These are phyloP conservation scores for Spencermartinsiella ligniputridi DNA, from an alignment of 1,139 yeast species.

Conservation along the genomic window DNA sequence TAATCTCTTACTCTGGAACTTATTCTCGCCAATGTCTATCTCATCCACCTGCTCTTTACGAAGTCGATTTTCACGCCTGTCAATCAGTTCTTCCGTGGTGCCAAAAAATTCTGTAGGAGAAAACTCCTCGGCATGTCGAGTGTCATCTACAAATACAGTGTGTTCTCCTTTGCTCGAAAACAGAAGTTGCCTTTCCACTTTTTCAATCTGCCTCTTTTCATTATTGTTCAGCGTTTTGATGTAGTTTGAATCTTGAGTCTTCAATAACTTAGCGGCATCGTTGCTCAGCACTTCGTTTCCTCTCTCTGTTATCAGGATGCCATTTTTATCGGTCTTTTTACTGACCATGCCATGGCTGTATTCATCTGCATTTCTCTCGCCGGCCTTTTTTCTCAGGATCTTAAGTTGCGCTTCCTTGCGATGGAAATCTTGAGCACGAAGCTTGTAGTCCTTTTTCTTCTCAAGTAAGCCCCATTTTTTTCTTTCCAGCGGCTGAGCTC, in stretches of 20 bases:
- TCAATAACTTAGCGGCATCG: conserved; percentile 76
- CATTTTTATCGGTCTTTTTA: conserved; percentile 59
- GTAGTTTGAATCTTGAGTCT: conserved; percentile 87
- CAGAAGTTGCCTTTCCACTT: conserved; percentile 50
- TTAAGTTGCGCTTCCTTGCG: conserved; percentile 81
- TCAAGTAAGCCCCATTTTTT: conserved; percentile 78
- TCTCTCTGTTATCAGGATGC: conserved; percentile 63
- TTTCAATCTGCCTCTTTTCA: conserved; percentile 62
- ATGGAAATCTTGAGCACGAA: conserved; percentile 86
- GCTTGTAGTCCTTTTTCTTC: conserved; percentile 89
- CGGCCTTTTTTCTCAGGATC: conserved; percentile 67
- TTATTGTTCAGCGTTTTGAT: conserved; percentile 69
- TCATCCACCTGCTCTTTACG: conserved; percentile 56
- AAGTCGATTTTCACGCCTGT: conserved; percentile 69
- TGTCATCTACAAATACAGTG: conserved; percentile 75
- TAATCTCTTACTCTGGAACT: conserved; percentile 39
- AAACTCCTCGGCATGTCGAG: conserved; percentile 52
- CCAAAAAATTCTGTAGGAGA: conserved; percentile 61
- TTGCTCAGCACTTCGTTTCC: conserved; percentile 56
- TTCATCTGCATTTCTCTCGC: conserved; percentile 86
- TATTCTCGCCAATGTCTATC: conserved; percentile 5
- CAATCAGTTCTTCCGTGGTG: conserved; percentile 61
- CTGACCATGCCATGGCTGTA: conserved; percentile 90
- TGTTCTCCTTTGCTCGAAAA: conserved; percentile 56
- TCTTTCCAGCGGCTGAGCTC: conserved; percentile 78